Conservation (phyloP, 2,329 filamentous ascomycete genomes). For the Colletotrichum coccodes region DNA sequence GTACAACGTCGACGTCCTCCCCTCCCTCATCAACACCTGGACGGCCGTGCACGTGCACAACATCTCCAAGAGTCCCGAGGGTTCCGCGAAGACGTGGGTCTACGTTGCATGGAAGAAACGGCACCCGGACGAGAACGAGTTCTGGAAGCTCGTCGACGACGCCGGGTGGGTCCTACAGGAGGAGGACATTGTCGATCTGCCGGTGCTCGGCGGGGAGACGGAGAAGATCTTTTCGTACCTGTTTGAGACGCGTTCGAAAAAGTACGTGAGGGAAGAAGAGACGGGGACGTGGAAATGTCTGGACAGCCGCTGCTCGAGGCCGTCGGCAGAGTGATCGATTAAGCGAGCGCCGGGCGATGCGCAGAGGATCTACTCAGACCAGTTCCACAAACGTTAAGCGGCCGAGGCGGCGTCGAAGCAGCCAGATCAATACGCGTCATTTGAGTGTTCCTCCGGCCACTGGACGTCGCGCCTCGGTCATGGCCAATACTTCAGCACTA, state of each 20-base stretch:
- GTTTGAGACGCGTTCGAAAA: conserved; percentile 44
- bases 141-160: conserved; percentile 58
- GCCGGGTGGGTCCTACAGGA: conserved; percentile 57
- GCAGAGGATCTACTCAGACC: background rate
- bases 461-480: background rate
- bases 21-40: conserved; percentile 63
- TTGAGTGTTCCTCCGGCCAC: background rate
- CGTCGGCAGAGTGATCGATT: background rate
- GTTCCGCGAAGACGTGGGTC: conserved; percentile 49
- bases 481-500: background rate
- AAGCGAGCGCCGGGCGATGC: background rate
- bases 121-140: conserved; percentile 60
- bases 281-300: conserved; percentile 2
- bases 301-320: background rate
- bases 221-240: conserved; percentile 64
- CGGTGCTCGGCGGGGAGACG: conserved; percentile 54
- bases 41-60: conserved; percentile 57
- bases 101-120: conserved; percentile 66
- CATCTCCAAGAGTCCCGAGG: conserved; percentile 30
- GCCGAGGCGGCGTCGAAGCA: background rate
- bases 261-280: background rate
- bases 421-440: background rate
- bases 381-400: too few species aligned
- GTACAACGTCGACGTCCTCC: conserved; percentile 67
- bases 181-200: conserved; percentile 54